These are phyloP conservation scores for Fusarium irregulare DNA, from an alignment of 2,329 filamentous ascomycete species.

Conservation along the genomic window DNA sequence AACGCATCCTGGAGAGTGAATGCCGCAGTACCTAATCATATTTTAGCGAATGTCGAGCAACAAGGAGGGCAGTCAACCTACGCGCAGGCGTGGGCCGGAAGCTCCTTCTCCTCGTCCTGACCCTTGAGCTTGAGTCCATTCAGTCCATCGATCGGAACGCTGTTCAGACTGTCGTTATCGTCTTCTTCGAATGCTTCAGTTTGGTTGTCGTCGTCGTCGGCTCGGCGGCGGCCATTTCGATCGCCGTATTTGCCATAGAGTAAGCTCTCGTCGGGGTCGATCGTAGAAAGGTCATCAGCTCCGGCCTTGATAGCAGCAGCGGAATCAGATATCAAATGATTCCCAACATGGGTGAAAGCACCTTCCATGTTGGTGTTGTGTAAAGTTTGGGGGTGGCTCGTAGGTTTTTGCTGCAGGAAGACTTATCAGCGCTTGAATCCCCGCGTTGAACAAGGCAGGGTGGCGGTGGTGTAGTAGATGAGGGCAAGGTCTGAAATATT, in stretches of 20 bases:
- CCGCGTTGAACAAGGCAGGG: constrained; percentile 37
- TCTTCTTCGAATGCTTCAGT: constrained; percentile 87
- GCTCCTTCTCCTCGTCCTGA: constrained; percentile 84
- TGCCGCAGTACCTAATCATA: constrained; percentile 84
- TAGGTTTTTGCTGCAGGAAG: constrained; percentile 45
- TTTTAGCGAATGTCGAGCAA: constrained; percentile 40
- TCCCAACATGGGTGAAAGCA: constrained; percentile 88
- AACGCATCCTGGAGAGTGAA: constrained; percentile 93
- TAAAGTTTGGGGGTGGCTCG: constrained; percentile 37
- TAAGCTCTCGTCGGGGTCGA: constrained; percentile 83
- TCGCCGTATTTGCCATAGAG: constrained; percentile 77
- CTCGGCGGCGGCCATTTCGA: constrained; percentile 72
- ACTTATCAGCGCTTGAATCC: constrained; percentile 36
- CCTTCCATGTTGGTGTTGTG: constrained; percentile 74
- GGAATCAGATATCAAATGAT: constrained; percentile 86
- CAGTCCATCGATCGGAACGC: constrained; percentile 81
- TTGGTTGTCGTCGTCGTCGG: constrained; percentile 90
- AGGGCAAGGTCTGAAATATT: constrained; percentile 14
- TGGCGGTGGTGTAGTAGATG: constrained; percentile 32
- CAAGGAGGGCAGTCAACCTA: constrained; percentile 63
- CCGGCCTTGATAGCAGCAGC: constrained; percentile 88
- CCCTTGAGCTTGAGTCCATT: constrained; percentile 70
- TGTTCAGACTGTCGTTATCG: constrained; percentile 79
- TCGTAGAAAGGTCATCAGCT: constrained; percentile 77
- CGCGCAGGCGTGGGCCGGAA: constrained; percentile 95